A percentile compares a stretch with the other conserved stretches of the same genome.
Conservation (phyloP, 805 yeast species). For the Lipomyces oligophaga region DNA sequence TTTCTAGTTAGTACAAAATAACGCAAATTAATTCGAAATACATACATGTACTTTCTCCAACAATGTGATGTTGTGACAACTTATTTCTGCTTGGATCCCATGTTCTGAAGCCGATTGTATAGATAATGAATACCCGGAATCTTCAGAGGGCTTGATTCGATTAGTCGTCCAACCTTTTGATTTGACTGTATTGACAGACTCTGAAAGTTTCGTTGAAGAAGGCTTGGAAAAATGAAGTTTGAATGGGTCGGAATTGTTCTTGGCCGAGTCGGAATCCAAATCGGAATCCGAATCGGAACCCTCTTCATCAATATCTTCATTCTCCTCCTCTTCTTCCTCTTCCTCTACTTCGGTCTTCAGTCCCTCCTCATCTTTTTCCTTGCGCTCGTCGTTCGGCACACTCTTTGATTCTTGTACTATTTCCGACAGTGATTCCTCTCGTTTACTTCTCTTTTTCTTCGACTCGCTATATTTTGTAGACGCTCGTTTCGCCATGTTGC, state of each 20-base stretch:
- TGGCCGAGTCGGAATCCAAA: conserved; percentile 42
- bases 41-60: conserved; percentile 9
- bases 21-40: neutral
- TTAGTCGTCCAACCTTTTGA: conserved; percentile 16
- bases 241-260: conserved; percentile 60
- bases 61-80: no score
- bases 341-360: conserved; percentile 21
- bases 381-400: neutral
- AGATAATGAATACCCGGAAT: conserved; percentile 5
- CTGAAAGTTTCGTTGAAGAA: conserved; percentile 3
- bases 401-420: neutral
- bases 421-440: conserved; percentile 13
- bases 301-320: conserved; percentile 30
- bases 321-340: conserved; percentile 37
- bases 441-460: conserved; percentile 19
- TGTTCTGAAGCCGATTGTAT: no score
- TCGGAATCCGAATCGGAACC: conserved; percentile 41
- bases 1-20: neutral
- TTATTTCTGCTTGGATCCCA: no score
- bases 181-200: conserved; percentile 21
- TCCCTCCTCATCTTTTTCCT: neutral
- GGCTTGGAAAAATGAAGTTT: conserved; percentile 59
- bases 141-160: neutral
- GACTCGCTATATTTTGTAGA: conserved; percentile 24
- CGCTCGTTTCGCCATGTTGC: conserved; percentile 21